phyloP scores from a whole-genome alignment of 257 asterid genomes.

The Striga asiatica region DNA sequence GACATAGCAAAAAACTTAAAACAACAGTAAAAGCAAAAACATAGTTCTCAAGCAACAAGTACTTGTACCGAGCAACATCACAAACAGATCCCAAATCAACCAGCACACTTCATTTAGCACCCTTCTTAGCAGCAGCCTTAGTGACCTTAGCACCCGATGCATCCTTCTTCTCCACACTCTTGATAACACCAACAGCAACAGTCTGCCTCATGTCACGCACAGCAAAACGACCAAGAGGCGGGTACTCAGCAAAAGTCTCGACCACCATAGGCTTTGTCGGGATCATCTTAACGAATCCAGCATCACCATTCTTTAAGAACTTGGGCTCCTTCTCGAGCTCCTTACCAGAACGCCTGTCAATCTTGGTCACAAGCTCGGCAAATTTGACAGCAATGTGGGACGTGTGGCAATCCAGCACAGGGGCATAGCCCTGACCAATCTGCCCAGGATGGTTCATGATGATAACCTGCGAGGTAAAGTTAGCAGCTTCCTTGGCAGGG shows the following conservation, averaged over 20 bases:
- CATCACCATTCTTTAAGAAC: constrained; percentile 48
- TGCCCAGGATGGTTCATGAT: too few relatives aligned
- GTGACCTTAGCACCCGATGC: too few relatives aligned
- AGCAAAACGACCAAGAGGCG: constrained; percentile 33
- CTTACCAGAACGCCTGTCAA: constrained; percentile 33
- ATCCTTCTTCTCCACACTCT: constrained; percentile 51
- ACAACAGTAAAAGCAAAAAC: too few relatives aligned
- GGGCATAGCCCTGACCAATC: too few relatives aligned
- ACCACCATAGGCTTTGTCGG: constrained; percentile 39
- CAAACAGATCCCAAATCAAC: too few relatives aligned
- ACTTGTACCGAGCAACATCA: too few relatives aligned
- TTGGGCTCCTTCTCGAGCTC: too few relatives aligned
- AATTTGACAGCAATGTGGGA: too few relatives aligned
- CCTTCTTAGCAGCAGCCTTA: constrained; percentile 70
- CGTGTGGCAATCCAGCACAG: too few relatives aligned
- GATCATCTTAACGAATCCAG: constrained; percentile 33
- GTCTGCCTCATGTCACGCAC: constrained; percentile 36
- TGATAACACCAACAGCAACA: constrained; percentile 30
- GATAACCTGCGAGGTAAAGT: constrained; percentile 61
- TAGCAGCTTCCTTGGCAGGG: constrained; percentile 70
- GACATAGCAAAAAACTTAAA: too few relatives aligned
- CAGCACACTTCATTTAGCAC: constrained; percentile 37
- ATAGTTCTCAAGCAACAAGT: too few relatives aligned
- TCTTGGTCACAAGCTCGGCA: constrained; percentile 44
- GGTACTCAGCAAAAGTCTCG: constrained; percentile 28